Conservation (phyloP, 768 basidiomycete genomes). For the Infundibulicybe gibba region DNA sequence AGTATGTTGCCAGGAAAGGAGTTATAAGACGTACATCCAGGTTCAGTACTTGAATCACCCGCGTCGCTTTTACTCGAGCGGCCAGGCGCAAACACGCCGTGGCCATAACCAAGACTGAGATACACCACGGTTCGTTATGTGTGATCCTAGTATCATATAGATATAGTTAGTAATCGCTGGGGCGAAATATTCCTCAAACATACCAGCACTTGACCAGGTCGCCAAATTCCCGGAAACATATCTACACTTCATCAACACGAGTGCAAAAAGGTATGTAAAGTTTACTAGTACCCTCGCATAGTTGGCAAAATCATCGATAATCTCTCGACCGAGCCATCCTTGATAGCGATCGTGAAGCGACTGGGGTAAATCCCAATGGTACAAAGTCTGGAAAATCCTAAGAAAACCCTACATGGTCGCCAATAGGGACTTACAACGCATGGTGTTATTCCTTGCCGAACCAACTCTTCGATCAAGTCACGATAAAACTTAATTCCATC, state of each 20-base stretch:
- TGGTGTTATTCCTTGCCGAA: conserved; percentile 57
- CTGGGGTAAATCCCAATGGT: conserved; percentile 80
- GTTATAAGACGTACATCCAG: conserved; percentile 50
- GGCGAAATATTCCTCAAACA: conserved; percentile 3
- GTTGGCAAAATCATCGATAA: conserved; percentile 57
- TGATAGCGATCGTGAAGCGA: conserved; percentile 69
- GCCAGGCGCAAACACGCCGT: conserved; percentile 68
- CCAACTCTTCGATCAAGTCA: conserved; percentile 59
- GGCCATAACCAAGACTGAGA: conserved; percentile 59
- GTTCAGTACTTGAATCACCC: conserved; percentile 60
- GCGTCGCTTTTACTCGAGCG: conserved; percentile 48
- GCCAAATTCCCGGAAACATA: conserved; percentile 69
- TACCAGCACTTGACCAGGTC: conserved; percentile 74
- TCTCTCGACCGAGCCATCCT: conserved; percentile 69
- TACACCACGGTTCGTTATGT: conserved; percentile 71
- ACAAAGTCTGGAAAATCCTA: conserved; percentile 45
- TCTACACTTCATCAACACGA: conserved; percentile 21
- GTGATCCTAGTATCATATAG: conserved; percentile 50
- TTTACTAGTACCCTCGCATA: conserved; percentile 48
- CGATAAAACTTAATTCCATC: conserved; percentile 67
- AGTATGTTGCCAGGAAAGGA: neutral
- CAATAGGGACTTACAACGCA: conserved; percentile 45
- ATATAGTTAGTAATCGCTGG: too few species aligned
- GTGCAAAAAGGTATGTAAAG: neutral
- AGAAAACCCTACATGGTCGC: neutral